phyloP scores from a whole-genome alignment of 2,329 filamentous ascomycete genomes.

The Aspergillus nomiae region DNA sequence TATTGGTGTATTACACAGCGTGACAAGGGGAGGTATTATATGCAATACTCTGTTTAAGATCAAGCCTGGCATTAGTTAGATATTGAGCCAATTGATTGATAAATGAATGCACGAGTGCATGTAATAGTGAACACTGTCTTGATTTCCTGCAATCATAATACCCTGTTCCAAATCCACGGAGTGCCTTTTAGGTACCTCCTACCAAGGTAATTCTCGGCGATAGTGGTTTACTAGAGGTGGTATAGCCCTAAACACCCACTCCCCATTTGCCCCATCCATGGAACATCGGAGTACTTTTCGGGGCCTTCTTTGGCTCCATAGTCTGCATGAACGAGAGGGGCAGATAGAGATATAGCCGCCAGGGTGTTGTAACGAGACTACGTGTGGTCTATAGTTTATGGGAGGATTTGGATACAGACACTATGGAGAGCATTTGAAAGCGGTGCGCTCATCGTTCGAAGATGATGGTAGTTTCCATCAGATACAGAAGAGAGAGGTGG shows the following conservation, averaged over 20 bases:
- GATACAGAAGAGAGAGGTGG: too few relatives aligned
- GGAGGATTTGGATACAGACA: too few relatives aligned
- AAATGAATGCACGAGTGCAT: not conserved
- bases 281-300: not conserved
- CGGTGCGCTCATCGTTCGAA: too few relatives aligned
- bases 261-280: not conserved
- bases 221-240: too few relatives aligned
- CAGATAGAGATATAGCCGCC: not conserved
- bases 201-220: not conserved
- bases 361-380: not conserved
- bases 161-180: not conserved
- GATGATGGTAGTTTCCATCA: too few relatives aligned
- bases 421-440: too few relatives aligned
- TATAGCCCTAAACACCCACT: not conserved
- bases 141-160: not conserved
- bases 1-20: constrained; percentile 7
- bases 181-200: not conserved
- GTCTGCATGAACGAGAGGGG: not conserved
- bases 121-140: not conserved
- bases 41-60: not conserved
- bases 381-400: not conserved
- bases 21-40: not conserved
- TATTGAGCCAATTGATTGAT: not conserved
- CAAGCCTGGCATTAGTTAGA: not conserved
- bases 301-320: not conserved